These are phyloP conservation scores for Xanthoceras sorbifolium DNA, from an alignment of 345 rosid species.

Conservation along the genomic window DNA sequence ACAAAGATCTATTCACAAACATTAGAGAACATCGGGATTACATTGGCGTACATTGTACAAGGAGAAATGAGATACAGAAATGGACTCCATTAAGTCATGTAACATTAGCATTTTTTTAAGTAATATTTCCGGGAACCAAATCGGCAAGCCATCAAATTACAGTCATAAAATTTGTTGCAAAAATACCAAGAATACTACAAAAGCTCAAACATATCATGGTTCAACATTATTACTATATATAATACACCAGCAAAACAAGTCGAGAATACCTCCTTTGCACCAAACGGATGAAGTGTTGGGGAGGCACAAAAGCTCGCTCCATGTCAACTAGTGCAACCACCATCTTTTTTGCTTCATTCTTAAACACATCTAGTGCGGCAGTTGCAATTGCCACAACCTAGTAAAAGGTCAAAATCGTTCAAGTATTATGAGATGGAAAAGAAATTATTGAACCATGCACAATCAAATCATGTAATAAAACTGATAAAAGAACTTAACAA, in stretches of 20 bases:
- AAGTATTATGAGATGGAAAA: not conserved
- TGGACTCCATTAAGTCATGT: not conserved
- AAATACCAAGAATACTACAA: not conserved
- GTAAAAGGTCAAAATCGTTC: conserved; percentile 7
- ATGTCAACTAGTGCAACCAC: conserved; percentile 80
- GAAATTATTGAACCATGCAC: not conserved
- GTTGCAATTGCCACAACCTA: conserved; percentile 78
- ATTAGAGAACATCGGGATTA: not conserved
- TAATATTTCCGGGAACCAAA: not conserved
- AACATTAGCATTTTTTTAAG: not conserved
- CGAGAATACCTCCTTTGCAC: conserved; percentile 69
- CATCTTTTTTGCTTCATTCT: conserved; percentile 78
- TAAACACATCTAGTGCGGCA: conserved; percentile 74
- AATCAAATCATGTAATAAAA: not conserved
- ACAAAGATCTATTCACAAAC: not conserved
- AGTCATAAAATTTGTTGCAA: not conserved
- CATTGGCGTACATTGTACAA: not conserved
- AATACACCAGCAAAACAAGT: conserved; percentile 3
- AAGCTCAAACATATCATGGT: not conserved
- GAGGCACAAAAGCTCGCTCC: conserved; percentile 88
- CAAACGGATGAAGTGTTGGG: conserved; percentile 81
- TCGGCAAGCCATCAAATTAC: not conserved
- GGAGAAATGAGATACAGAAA: not conserved
- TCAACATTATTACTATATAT: not conserved
- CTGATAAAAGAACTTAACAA: not conserved